Base-by-base conservation (phyloP, 129 eudicot genomes). In the carrot (Daucus carota) region DNA sequence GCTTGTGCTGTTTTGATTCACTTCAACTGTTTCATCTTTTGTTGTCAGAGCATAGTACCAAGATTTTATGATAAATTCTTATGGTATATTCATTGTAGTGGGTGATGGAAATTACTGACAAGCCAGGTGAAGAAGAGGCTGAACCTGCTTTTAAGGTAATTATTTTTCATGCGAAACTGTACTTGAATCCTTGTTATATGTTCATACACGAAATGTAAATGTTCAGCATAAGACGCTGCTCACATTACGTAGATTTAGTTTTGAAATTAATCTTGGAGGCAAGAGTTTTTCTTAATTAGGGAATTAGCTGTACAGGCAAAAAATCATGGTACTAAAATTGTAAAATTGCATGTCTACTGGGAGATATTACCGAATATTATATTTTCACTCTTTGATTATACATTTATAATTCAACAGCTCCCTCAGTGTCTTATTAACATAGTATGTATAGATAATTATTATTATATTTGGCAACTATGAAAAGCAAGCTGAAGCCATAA, bases 141-240 rank as follows among this genome's bases (percentile, higher is more conserved):
- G 90, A 95, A 83, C 99, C 99, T 80, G 89, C 97, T 74, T 95
- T 95, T 79, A 95, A 95, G 97, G 99, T 95, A 48, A 69, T 69
- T 70, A 74, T 52, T 26, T 73, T 29, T 52, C 48, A 50, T 70
- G 54, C 54, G 20, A 4, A 38, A 68, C 26, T 17, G 9, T 28
- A 41, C 44, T n/a, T 70, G 9, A 70, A 70, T 70, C 8, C 31
- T 15, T 26, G 70, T 63, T 11, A 28, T 28, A 29, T 28, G 34
- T 62, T 62, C 69, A 26, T 28, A 12, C 17, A 62, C 36, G 12
- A 60, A 28, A 28, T 60, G 67, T 57, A 24, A 57, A 60, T 12
- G 32, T 60, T 10, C 5, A 12, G 17, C 33, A 60, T 60, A 11
- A 28, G 33, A 60, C 12, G 18, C 18, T 24, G 18, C 18, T 36